Evolutionary conservation across 2,329 filamentous ascomycete species (phyloP), one percentile per base, ranked within the genome.

Genomic region (Colletotrichum sublineola): DNA sequence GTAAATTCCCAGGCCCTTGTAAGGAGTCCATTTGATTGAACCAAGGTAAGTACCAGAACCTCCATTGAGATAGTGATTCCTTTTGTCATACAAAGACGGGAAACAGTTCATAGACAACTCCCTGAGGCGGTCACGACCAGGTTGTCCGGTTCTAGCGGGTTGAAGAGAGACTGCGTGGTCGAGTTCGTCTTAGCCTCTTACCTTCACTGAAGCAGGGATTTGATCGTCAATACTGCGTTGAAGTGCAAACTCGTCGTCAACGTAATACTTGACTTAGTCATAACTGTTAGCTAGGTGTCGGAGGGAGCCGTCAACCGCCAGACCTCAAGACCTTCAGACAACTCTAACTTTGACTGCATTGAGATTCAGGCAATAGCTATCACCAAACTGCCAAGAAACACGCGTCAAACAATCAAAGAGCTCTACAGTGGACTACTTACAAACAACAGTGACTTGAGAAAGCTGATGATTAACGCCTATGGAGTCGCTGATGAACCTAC

Each of bases 381-480:
- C 2, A 33, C 29, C 20, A 46, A 44, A 18, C 33, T 67, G 9
- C 64, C 64, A 44, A 29, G 24, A 29, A 15, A 18, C 24, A 61
- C 64, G 14, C 36, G 56, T 0, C 46, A 44, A 29, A 55, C 38
- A 5, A 14, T 67, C 2, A 9, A 44, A 1, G 56, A 67, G 46
- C 64, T 67, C 3, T 67, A 46, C 24, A 24, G 11, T 0, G 46
- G 64, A 3, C 2, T 1, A 5, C 8, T 24, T 24, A 24, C 24
- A 24, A 24, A 24, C 1, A 24, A 24, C 24, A 24, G 24, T 24
- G 24, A 24, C 24, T 24, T 24, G 24, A 24, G 61, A 4, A 40
- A 36, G 24, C 44, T 67, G n/a, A 61, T 33, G 44, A 61, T 46
- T 3, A 61, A 67, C 3, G 64, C 24, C 0, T 67, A 61, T 31